Conservation (phyloP, 768 basidiomycete species). For the Kwoniella mangroviensis region DNA sequence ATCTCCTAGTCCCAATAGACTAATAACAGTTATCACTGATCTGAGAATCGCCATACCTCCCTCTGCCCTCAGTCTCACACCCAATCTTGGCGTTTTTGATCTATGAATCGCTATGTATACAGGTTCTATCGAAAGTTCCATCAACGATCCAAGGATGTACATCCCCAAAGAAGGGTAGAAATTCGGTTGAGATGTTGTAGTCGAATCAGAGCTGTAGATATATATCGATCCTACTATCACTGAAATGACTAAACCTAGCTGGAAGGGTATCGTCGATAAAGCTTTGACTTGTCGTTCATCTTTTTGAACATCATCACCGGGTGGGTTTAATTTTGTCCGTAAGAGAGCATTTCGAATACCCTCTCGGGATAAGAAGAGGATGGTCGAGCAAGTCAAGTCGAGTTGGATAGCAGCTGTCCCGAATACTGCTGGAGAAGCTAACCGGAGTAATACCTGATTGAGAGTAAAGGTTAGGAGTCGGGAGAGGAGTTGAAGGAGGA, state of each 20-base stretch:
- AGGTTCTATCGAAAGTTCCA: slow-evolving; percentile 83
- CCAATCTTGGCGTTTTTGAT: slow-evolving; percentile 66
- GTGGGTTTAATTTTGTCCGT: slow-evolving; percentile 58
- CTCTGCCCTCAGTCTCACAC: slow-evolving; percentile 80
- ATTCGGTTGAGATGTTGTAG: slow-evolving; percentile 67
- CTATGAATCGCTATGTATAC: slow-evolving; percentile 74
- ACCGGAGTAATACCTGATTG: slow-evolving; percentile 83
- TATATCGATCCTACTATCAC: slow-evolving; percentile 65
- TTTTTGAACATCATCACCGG: slow-evolving; percentile 9
- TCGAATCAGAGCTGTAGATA: slow-evolving; percentile 62
- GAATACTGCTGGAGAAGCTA: slow-evolving; percentile 81
- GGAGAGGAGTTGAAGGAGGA: slow-evolving; percentile 83
- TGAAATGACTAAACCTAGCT: slow-evolving; percentile 72
- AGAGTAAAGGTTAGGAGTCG: slow-evolving; percentile 82
- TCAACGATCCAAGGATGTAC: slow-evolving; percentile 74
- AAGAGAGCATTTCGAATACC: slow-evolving; percentile 85
- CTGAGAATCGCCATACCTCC: slow-evolving; percentile 78
- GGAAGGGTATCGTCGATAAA: slow-evolving; percentile 69
- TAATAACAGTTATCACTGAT: slow-evolving; percentile 71
- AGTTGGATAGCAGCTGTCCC: slow-evolving; percentile 92
- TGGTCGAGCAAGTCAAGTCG: slow-evolving; percentile 85
- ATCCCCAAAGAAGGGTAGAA: slow-evolving; percentile 69
- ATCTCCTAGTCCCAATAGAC: slow-evolving; percentile 61
- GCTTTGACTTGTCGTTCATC: slow-evolving; percentile 50
- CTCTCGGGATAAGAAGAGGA: slow-evolving; percentile 91